Base-by-base conservation (phyloP, 345 rosid genomes). In the Salix suchowensis region DNA sequence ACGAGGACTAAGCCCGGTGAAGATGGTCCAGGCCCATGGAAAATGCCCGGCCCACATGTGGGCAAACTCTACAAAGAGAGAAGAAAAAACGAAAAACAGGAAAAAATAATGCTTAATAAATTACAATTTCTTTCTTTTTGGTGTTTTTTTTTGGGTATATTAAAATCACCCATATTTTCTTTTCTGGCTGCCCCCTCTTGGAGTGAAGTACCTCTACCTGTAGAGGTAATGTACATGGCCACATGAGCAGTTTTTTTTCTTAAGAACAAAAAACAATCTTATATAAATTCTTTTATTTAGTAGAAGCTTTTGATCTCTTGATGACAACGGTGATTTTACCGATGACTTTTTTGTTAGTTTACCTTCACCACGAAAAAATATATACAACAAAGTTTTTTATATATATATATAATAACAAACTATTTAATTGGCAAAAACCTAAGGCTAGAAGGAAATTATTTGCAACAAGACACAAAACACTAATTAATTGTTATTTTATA, bases 211-310 rank as follows among this genome's bases (percentile, higher is more conserved):
- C 72, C 44, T 42, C 46, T 52, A 24, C 72, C 44, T 36, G 0
- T 52, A 52, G 67, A 71, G 75, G 54, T 78, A 80, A 80, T 87
- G 87, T 87, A 87, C 84, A 87, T 85, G 87, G 82, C 85, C 87
- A 78, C 80, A 54, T 85, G 84, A 85, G 79, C 32, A 72, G 83
- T 87, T 21, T 6, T 13, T 3, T 46, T n/a, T 39, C 32, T 39
- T 64, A 10, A 7, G 11, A 6, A 26, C 16, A 23, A 83, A 50
- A 40, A 77, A 73, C 28, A 78, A 82, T 74, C 78, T 39, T 74
- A 87, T 85, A 85, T 84, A 78, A 80, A 87, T 85, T 87, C 86
- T 85, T 87, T 87, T 70, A 85, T 87, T 80, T 73, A 67, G 48
- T 19, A 65, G 23, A 9, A 55, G 12, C 52, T 60, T 46, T 11